Evolutionary conservation across 108 stramenopile genomes (phyloP).

Genomic region (Cyclotella cryptica): DNA sequence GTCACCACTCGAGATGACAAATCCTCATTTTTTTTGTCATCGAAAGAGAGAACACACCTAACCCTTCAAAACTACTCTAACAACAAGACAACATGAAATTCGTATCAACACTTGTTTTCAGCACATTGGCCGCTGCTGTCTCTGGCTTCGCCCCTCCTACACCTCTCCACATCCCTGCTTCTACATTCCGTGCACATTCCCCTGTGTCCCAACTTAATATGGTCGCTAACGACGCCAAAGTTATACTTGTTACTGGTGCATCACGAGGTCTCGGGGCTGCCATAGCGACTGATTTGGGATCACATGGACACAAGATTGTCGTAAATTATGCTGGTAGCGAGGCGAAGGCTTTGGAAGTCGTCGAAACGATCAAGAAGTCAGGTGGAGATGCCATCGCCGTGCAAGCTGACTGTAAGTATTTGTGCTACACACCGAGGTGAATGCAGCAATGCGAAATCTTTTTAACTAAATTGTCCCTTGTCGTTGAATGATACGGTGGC

Average conservation of each 20-base stretch:
- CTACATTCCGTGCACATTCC: slow-evolving; percentile 26
- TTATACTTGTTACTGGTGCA: slow-evolving; percentile 92
- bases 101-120: slow-evolving; percentile 30
- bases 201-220: slow-evolving; percentile 60
- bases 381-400: slow-evolving; percentile 88
- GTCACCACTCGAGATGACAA: no score
- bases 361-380: slow-evolving; percentile 79
- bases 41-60: no score
- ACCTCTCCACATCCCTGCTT: slow-evolving; percentile 29
- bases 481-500: no score
- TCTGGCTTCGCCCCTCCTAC: slow-evolving; percentile 47
- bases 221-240: slow-evolving; percentile 89
- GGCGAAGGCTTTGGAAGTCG: slow-evolving; percentile 83
- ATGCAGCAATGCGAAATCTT: no score
- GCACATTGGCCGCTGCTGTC: slow-evolving; percentile 38
- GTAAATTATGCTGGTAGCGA: slow-evolving; percentile 94
- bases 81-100: slow-evolving; percentile 31
- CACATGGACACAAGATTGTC: slow-evolving; percentile 90
- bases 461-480: background rate
- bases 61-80: background rate
- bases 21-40: background rate
- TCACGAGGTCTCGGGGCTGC: slow-evolving; percentile 93
- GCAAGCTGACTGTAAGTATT: slow-evolving; percentile 85
- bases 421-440: no score
- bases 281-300: slow-evolving; percentile 92